Evolutionary conservation across 2,329 filamentous ascomycete species (phyloP).

Genomic region (Beauveria scarabaeidicola): DNA sequence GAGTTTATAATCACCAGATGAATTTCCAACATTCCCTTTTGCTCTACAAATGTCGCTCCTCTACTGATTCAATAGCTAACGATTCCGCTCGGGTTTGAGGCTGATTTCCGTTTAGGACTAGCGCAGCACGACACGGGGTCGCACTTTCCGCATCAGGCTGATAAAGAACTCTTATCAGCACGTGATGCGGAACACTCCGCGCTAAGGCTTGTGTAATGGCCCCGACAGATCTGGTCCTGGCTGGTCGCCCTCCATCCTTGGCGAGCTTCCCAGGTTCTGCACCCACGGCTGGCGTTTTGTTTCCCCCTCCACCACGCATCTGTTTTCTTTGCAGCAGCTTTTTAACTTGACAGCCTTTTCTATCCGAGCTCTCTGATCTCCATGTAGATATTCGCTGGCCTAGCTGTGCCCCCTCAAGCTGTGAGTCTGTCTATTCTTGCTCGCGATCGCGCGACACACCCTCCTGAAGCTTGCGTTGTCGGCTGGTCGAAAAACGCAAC

Average conservation of each 20-base stretch:
- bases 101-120: not conserved
- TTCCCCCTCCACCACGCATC: slow-evolving; percentile 10
- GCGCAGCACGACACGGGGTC: not conserved
- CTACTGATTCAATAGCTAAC: too few species aligned
- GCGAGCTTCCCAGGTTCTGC: slow-evolving; percentile 29
- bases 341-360: slow-evolving; percentile 15
- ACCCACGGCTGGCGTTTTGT: slow-evolving; percentile 18
- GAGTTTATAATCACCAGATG: too few species aligned
- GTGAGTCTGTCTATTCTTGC: slow-evolving; percentile 22
- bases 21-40: too few species aligned
- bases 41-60: too few species aligned
- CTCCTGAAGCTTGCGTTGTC: slow-evolving; percentile 12
- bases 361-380: slow-evolving; percentile 6
- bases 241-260: slow-evolving; percentile 23
- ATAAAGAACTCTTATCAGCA: slow-evolving; percentile 22
- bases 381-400: slow-evolving; percentile 28
- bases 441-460: slow-evolving; percentile 20
- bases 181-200: slow-evolving; percentile 26
- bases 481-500: slow-evolving; percentile 1
- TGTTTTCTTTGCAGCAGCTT: slow-evolving; percentile 10
- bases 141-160: slow-evolving; percentile 6
- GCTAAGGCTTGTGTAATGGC: slow-evolving; percentile 20
- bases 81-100: too few species aligned
- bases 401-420: slow-evolving; percentile 24
- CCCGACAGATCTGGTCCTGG: slow-evolving; percentile 26